A percentile compares a stretch with the other conserved stretches of the same genome.
phyloP scores from a whole-genome alignment of 2,329 filamentous ascomycete species.

The Penicillium sp. region DNA sequence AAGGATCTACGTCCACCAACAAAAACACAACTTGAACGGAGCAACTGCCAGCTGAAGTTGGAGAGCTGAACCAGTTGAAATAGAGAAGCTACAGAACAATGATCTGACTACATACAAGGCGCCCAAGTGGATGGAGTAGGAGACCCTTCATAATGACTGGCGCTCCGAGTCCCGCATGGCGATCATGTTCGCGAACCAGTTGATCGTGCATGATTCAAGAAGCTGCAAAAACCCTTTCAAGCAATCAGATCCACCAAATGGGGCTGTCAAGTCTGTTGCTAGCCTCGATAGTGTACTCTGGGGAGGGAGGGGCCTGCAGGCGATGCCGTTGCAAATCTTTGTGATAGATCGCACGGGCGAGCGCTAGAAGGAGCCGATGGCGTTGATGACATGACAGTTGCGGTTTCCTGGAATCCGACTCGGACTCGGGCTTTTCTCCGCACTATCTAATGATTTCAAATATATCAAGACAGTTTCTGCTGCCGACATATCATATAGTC shows the following conservation, averaged over 20 bases:
- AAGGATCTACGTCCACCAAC: background rate
- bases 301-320: conserved; percentile 1
- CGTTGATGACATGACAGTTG: background rate
- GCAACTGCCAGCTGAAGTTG: background rate
- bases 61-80: background rate
- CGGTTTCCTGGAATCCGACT: background rate
- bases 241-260: conserved; percentile 7
- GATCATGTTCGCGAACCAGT: background rate
- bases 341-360: conserved; percentile 17
- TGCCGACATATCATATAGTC: background rate
- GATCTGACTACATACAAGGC: background rate
- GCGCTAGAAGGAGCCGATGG: background rate
- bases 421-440: background rate
- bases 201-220: background rate
- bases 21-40: background rate
- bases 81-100: background rate
- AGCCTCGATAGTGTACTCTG: background rate
- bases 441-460: conserved; percentile 3
- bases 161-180: background rate
- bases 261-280: conserved; percentile 12
- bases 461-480: background rate
- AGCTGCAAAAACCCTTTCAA: background rate
- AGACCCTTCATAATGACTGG: background rate
- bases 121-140: background rate
- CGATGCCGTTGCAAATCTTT: conserved; percentile 21